phyloP scores from a whole-genome alignment of 805 yeast genomes.

The Priceomyces castillae region DNA sequence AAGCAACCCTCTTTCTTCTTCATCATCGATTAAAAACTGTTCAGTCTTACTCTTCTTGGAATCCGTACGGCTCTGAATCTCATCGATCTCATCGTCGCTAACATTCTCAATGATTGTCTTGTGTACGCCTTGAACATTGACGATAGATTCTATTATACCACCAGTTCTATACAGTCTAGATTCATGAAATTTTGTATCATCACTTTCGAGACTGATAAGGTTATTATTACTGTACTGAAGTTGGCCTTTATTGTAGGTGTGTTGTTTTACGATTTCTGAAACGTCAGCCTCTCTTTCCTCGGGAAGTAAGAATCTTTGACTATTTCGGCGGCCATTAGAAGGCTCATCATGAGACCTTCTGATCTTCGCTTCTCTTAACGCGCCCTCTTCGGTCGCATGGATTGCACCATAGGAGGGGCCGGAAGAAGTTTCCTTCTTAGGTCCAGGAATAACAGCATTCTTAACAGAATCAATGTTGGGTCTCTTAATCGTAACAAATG shows the following conservation, averaged over 20 bases:
- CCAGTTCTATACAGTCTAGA: slow-evolving; percentile 46
- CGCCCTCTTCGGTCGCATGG: slow-evolving; percentile 47
- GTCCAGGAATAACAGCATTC: slow-evolving; percentile 22
- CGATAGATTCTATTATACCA: slow-evolving; percentile 76
- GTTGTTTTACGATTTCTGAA: slow-evolving; percentile 14
- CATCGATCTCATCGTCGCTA: slow-evolving; percentile 38
- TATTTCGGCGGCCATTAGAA: slow-evolving; percentile 1
- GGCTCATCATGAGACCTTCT: slow-evolving; percentile 5
- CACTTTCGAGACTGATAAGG: background rate
- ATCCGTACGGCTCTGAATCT: background rate
- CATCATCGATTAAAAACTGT: slow-evolving; percentile 4
- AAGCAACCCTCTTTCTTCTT: slow-evolving; percentile 8
- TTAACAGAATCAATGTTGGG: slow-evolving; percentile 33
- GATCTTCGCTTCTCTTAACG: slow-evolving; percentile 25
- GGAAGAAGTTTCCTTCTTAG: slow-evolving; percentile 13
- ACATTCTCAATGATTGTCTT: slow-evolving; percentile 80
- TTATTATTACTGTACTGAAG: background rate
- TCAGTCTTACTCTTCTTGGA: background rate
- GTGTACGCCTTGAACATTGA: slow-evolving; percentile 79
- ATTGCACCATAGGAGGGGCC: slow-evolving; percentile 32
- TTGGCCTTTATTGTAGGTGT: background rate
- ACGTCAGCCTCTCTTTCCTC: slow-evolving; percentile 26
- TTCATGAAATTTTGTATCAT: slow-evolving; percentile 28
- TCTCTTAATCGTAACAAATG: slow-evolving; percentile 67
- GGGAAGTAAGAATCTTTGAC: slow-evolving; percentile 20